A percentile compares a stretch with the other conserved stretches of the same genome.
Conservation (phyloP, 208 protist genomes). For the Leptomonas pyrrhocoris region DNA sequence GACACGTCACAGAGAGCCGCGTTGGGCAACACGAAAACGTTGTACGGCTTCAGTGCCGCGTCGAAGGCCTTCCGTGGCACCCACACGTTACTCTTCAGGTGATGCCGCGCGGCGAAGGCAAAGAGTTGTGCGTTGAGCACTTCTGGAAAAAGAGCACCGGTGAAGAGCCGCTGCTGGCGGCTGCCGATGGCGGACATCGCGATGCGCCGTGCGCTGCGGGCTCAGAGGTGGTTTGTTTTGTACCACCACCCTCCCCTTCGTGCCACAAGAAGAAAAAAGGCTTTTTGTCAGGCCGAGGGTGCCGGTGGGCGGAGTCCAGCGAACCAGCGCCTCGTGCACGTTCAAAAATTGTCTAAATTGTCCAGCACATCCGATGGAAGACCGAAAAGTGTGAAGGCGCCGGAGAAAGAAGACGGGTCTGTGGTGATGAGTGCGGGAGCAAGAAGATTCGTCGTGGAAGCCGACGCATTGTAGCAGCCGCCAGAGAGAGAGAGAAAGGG, state of each 20-base stretch:
- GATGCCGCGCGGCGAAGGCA: slow-evolving; percentile 57
- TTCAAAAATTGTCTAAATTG: too few relatives aligned
- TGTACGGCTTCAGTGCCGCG: slow-evolving; percentile 32
- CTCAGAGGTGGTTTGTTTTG: too few relatives aligned
- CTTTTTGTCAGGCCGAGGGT: too few relatives aligned
- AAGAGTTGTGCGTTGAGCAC: slow-evolving; percentile 57
- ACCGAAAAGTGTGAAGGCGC: too few relatives aligned
- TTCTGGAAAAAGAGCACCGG: slow-evolving; percentile 73
- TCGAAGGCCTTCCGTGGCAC: slow-evolving; percentile 62
- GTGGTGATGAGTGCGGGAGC: not conserved
- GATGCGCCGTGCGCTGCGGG: not conserved
- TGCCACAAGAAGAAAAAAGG: too few relatives aligned
- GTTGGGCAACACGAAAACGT: slow-evolving; percentile 57
- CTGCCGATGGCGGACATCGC: not conserved
- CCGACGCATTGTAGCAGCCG: not conserved
- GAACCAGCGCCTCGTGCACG: too few relatives aligned
- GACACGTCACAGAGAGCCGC: slow-evolving; percentile 69
- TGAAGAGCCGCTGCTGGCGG: slow-evolving; percentile 72
- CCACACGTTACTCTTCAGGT: slow-evolving; percentile 70
- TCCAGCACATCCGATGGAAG: too few relatives aligned
- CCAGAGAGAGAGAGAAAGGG: slow-evolving; percentile 8
- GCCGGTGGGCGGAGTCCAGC: too few relatives aligned
- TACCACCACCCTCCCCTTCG: too few relatives aligned
- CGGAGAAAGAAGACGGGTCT: not conserved
- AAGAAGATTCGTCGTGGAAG: not conserved